phyloP scores from a whole-genome alignment of 169 alveolate species.

The Eimeria sp. region DNA sequence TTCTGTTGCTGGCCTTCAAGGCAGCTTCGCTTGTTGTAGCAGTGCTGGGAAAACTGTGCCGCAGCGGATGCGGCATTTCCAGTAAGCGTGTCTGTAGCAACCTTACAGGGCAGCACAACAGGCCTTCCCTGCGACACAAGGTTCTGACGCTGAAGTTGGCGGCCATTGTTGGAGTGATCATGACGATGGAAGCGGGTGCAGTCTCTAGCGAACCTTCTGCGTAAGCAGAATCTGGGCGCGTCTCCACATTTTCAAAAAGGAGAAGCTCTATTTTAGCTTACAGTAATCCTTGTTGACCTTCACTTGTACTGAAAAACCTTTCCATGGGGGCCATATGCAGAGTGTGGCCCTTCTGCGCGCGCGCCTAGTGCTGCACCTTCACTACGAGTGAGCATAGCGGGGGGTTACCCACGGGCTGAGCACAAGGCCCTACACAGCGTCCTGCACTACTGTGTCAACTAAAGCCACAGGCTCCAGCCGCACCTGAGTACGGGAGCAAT shows the following conservation, averaged over 20 bases:
- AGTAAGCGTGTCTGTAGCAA: background rate
- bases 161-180: background rate
- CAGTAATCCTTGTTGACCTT: background rate
- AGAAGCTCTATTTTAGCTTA: background rate
- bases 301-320: background rate
- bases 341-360: background rate
- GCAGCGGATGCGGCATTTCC: background rate
- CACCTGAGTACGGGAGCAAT: background rate
- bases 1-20: background rate
- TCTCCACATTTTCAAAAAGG: background rate
- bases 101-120: background rate
- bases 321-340: background rate
- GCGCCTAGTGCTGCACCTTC: background rate
- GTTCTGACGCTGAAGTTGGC: background rate
- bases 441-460: background rate
- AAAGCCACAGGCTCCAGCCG: background rate
- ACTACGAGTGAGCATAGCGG: background rate
- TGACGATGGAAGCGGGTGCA: conserved; percentile 20
- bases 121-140: background rate
- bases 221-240: background rate
- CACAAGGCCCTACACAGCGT: background rate
- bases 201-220: background rate
- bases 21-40: background rate
- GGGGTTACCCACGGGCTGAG: background rate
- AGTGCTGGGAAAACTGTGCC: background rate